These are phyloP conservation scores for Malania oleifera DNA, from an alignment of 164 flowering plant species.

Conservation along the genomic window DNA sequence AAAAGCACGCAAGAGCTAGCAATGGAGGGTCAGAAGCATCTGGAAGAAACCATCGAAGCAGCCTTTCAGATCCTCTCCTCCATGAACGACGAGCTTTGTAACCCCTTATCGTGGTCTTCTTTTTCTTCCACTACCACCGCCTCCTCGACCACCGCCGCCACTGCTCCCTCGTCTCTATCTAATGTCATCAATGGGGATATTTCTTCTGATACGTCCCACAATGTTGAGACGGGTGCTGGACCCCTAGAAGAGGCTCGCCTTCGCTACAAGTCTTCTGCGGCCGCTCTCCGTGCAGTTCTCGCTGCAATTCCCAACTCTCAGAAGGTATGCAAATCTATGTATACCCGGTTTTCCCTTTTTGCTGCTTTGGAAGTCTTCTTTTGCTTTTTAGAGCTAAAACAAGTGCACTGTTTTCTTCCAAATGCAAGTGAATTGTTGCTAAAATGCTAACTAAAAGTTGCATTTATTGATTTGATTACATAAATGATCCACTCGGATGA, in stretches of 20 bases:
- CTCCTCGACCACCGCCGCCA: slow-evolving; percentile 7
- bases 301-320: slow-evolving; percentile 52
- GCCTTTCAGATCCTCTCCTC: slow-evolving; percentile 26
- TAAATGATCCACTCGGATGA: too few relatives aligned
- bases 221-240: slow-evolving; percentile 48
- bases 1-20: background rate
- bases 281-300: slow-evolving; percentile 65
- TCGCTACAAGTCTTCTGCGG: slow-evolving; percentile 67
- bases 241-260: slow-evolving; percentile 64
- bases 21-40: slow-evolving; percentile 6
- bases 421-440: too few relatives aligned
- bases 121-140: slow-evolving; percentile 14
- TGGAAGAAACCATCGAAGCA: slow-evolving; percentile 4
- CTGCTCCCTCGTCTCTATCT: slow-evolving; percentile 10
- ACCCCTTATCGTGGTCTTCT: slow-evolving; percentile 72
- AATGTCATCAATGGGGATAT: slow-evolving; percentile 22
- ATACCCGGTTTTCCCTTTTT: too few relatives aligned
- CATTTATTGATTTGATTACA: too few relatives aligned
- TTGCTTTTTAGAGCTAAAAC: too few relatives aligned
- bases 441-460: too few relatives aligned
- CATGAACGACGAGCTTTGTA: slow-evolving; percentile 94
- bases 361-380: too few relatives aligned
- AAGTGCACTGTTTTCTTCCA: too few relatives aligned
- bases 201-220: slow-evolving; percentile 27
- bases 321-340: slow-evolving; percentile 46